Evolutionary conservation across 352 stramenopile species (phyloP).

Genomic region (Phytophthora lateralis): DNA sequence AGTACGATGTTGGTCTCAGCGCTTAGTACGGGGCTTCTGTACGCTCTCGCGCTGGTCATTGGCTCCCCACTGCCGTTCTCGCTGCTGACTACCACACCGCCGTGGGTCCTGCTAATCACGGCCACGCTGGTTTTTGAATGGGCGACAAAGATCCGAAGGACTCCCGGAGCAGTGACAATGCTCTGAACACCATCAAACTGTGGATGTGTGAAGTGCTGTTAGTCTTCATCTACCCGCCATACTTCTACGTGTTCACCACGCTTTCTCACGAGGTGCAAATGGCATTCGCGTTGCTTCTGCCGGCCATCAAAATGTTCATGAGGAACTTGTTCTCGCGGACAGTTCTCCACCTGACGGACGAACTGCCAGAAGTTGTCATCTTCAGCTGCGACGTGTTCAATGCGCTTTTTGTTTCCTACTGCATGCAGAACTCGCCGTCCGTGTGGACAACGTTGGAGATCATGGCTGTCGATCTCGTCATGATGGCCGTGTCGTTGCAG

Average conservation of each 20-base stretch:
- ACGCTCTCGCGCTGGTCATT: not conserved
- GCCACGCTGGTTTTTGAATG: slow-evolving; percentile 10
- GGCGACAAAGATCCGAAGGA: slow-evolving; percentile 8
- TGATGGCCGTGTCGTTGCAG: slow-evolving; percentile 11
- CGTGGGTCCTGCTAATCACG: slow-evolving; percentile 6
- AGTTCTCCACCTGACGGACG: slow-evolving; percentile 16
- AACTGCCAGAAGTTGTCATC: slow-evolving; percentile 24
- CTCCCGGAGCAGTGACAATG: slow-evolving; percentile 2
- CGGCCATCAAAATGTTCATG: slow-evolving; percentile 19
- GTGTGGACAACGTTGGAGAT: slow-evolving; percentile 23
- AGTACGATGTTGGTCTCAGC: slow-evolving; percentile 3
- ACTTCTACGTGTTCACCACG: slow-evolving; percentile 23
- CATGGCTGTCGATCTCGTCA: slow-evolving; percentile 21
- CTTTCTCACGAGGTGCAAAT: slow-evolving; percentile 7
- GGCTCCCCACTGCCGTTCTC: slow-evolving; percentile 4
- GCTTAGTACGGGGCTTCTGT: slow-evolving; percentile 6
- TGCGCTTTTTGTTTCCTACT: slow-evolving; percentile 27
- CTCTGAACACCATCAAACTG: slow-evolving; percentile 14
- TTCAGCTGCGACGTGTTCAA: slow-evolving; percentile 34
- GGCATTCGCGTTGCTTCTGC: slow-evolving; percentile 21
- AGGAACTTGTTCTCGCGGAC: slow-evolving; percentile 19
- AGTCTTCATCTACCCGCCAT: slow-evolving; percentile 21
- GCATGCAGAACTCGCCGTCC: slow-evolving; percentile 32
- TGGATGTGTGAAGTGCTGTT: slow-evolving; percentile 24
- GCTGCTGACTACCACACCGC: not conserved